phyloP scores from a whole-genome alignment of 2,329 filamentous ascomycete species.

The Talaromyces albobiverticillius region DNA sequence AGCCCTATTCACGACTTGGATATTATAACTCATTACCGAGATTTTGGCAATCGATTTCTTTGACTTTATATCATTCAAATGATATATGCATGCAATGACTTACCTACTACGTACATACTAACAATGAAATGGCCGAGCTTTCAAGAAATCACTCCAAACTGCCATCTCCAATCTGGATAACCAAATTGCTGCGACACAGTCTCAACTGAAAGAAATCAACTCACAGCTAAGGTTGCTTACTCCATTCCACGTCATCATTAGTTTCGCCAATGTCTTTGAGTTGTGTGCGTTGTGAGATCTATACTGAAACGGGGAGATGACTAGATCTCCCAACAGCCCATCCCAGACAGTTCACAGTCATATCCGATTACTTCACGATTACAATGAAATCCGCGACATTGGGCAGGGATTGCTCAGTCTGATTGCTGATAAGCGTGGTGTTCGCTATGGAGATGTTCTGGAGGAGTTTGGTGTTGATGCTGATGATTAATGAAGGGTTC shows the following conservation, averaged over 20 bases:
- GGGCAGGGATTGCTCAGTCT: conserved; percentile 64
- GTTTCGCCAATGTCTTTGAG: neutral
- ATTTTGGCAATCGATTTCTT: neutral
- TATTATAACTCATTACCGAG: neutral
- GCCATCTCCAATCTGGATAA: conserved; percentile 42
- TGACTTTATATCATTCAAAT: too few relatives aligned
- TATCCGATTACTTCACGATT: conserved; percentile 64
- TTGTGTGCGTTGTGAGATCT: neutral
- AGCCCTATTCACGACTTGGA: neutral
- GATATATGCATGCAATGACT: neutral
- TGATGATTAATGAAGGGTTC: conserved; percentile 29
- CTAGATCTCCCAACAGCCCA: conserved; percentile 40
- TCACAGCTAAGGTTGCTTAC: conserved; percentile 34
- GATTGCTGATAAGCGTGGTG: conserved; percentile 63
- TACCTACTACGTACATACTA: neutral
- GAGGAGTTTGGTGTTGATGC: conserved; percentile 38
- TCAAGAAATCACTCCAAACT: conserved; percentile 18
- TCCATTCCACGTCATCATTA: too few relatives aligned
- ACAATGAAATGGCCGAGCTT: too few relatives aligned
- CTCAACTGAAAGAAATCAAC: conserved; percentile 31
- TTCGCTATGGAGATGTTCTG: conserved; percentile 47
- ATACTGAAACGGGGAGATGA: too few relatives aligned
- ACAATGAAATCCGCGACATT: conserved; percentile 70
- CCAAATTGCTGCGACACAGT: conserved; percentile 41
- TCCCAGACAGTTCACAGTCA: conserved; percentile 58